A percentile compares a stretch with the other conserved stretches of the same genome.
These are phyloP conservation scores for Cynanchum wilfordii DNA, from an alignment of 257 asterid species.

Conservation along the genomic window DNA sequence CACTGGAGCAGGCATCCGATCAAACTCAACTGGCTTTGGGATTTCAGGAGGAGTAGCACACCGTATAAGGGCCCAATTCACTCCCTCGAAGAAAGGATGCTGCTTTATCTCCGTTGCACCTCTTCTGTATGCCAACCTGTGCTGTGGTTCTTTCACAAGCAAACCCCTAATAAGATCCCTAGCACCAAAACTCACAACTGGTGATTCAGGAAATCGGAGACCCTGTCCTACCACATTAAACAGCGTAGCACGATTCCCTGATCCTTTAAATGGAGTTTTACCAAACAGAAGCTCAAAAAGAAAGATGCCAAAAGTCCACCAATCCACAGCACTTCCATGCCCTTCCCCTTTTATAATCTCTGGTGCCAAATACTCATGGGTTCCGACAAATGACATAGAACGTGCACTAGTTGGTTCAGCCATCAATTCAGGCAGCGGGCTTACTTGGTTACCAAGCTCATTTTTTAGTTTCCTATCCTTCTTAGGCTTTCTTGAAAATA, in stretches of 20 bases:
- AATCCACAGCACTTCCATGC: slow-evolving; percentile 45
- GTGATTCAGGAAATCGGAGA: slow-evolving; percentile 38
- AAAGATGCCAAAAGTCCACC: slow-evolving; percentile 47
- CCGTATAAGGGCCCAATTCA: slow-evolving; percentile 41
- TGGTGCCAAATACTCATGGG: slow-evolving; percentile 43
- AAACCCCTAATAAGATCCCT: slow-evolving; percentile 40
- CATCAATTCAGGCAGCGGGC: slow-evolving; percentile 38
- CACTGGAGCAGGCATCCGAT: slow-evolving; percentile 38
- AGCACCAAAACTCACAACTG: slow-evolving; percentile 38
- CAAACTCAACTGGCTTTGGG: slow-evolving; percentile 44
- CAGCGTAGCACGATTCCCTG: slow-evolving; percentile 42
- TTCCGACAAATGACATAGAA: slow-evolving; percentile 43
- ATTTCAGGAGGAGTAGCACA: slow-evolving; percentile 46
- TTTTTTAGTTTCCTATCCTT: slow-evolving; percentile 30
- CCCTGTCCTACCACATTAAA: slow-evolving; percentile 45
- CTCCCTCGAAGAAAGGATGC: slow-evolving; percentile 43
- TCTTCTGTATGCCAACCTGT: slow-evolving; percentile 39
- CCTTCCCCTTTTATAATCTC: slow-evolving; percentile 47
- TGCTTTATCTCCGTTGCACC: slow-evolving; percentile 49
- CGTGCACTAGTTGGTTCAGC: slow-evolving; percentile 46
- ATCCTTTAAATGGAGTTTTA: slow-evolving; percentile 41
- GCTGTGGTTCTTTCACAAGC: slow-evolving; percentile 41
- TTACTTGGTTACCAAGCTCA: slow-evolving; percentile 32
- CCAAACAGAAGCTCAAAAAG: slow-evolving; percentile 39
- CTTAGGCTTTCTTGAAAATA: slow-evolving; percentile 31